Conservation (phyloP, 441 rosid genomes). For the Bocquillonia castaneifolia region DNA sequence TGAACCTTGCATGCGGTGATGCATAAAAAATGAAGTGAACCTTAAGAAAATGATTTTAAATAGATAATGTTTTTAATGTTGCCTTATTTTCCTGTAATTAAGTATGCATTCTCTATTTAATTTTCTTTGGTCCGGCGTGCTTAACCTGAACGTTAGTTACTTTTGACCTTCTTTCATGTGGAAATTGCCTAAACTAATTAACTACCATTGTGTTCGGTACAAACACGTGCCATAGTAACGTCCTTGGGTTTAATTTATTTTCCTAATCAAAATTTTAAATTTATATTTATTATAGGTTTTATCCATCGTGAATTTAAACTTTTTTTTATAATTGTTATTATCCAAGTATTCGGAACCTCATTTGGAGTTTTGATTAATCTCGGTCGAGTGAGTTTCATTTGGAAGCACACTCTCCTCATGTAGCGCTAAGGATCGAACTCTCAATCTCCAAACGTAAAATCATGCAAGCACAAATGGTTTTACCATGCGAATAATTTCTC, state of each 20-base stretch:
- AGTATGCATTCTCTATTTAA: background rate
- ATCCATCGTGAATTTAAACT: too few relatives aligned
- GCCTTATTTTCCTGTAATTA: background rate
- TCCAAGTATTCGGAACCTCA: too few relatives aligned
- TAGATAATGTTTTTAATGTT: background rate
- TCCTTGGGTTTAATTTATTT: background rate
- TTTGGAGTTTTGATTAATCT: too few relatives aligned
- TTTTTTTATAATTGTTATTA: too few relatives aligned
- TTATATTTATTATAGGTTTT: too few relatives aligned
- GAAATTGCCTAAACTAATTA: background rate
- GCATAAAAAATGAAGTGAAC: constrained; percentile 9
- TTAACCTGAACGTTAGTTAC: background rate
- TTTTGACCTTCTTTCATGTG: background rate
- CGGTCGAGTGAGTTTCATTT: too few relatives aligned
- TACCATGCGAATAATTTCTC: too few relatives aligned
- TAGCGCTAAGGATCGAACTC: too few relatives aligned
- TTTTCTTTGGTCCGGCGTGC: constrained; percentile 8
- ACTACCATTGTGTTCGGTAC: background rate
- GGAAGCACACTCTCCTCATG: too few relatives aligned
- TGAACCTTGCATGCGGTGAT: constrained; percentile 14
- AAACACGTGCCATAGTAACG: background rate
- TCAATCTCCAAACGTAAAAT: too few relatives aligned
- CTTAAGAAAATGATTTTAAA: constrained; percentile 11
- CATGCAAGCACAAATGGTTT: too few relatives aligned
- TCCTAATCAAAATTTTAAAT: too few relatives aligned